phyloP scores from a whole-genome alignment of 2,329 filamentous ascomycete genomes.

The Ciborinia camelliae region DNA sequence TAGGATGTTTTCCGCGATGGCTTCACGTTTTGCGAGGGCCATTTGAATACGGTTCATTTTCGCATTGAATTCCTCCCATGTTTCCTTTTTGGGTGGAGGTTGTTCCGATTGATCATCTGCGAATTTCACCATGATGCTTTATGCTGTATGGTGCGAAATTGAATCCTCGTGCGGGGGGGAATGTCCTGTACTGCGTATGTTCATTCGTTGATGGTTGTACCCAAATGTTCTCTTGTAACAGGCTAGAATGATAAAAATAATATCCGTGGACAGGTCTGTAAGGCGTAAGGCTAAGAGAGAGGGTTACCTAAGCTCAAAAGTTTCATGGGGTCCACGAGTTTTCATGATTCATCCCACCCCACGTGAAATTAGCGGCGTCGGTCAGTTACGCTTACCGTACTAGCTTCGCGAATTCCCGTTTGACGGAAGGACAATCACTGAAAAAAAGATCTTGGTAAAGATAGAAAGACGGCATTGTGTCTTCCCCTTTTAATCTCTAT shows the following conservation, averaged over 20 bases:
- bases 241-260: constrained; percentile 1
- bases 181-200: constrained; percentile 2
- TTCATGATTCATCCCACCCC: constrained; percentile 18
- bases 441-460: constrained; percentile 21
- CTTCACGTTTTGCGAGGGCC: constrained; percentile 36
- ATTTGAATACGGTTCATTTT: constrained; percentile 37
- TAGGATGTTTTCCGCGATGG: constrained; percentile 28
- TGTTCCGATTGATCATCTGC: constrained; percentile 22
- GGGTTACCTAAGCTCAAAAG: background rate
- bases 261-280: background rate
- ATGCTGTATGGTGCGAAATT: constrained; percentile 2
- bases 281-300: too few relatives aligned
- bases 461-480: constrained; percentile 29
- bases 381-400: constrained; percentile 22
- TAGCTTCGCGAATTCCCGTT: constrained; percentile 21
- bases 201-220: constrained; percentile 2
- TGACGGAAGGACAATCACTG: constrained; percentile 17
- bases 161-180: constrained; percentile 5
- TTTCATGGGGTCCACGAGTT: background rate
- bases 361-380: constrained; percentile 25
- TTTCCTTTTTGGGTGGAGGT: constrained; percentile 27
- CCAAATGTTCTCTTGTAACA: background rate
- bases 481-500: constrained; percentile 31
- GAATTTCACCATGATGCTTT: constrained; percentile 11
- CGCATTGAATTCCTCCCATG: constrained; percentile 34